Conservation (phyloP, 495 filamentous ascomycete genomes). For the Aspergillus asperescens region DNA sequence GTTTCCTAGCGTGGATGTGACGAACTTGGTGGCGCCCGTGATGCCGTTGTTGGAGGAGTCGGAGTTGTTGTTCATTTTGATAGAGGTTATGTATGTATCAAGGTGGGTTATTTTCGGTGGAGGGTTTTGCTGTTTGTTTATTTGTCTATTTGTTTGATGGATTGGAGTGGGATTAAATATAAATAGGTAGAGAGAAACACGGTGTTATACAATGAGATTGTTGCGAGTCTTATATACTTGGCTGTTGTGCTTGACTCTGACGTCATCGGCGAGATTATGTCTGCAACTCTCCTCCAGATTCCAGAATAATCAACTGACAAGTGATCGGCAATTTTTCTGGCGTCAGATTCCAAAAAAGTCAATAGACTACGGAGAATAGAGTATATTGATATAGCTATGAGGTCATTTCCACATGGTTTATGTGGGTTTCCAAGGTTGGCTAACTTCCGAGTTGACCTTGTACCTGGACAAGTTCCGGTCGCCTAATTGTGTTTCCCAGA, state of each 20-base stretch:
- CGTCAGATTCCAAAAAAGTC: neutral
- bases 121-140: neutral
- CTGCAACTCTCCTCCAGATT: neutral
- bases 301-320: neutral
- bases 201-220: too few relatives aligned
- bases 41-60: slow-evolving; percentile 31
- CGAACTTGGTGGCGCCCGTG: slow-evolving; percentile 42
- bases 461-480: too few relatives aligned
- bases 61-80: slow-evolving; percentile 17
- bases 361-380: neutral
- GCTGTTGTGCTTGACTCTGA: neutral
- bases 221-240: neutral
- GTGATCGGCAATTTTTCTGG: neutral
- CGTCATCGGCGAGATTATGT: slow-evolving; percentile 3
- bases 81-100: neutral
- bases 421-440: too few relatives aligned
- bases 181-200: neutral
- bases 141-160: neutral
- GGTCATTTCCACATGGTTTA: slow-evolving; percentile 18
- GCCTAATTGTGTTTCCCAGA: neutral
- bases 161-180: too few relatives aligned
- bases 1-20: slow-evolving; percentile 52
- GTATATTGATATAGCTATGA: slow-evolving; percentile 9
- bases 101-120: neutral
- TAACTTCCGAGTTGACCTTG: too few relatives aligned